phyloP scores from a whole-genome alignment of 2,329 filamentous ascomycete species.

The Microdochium paspali region DNA sequence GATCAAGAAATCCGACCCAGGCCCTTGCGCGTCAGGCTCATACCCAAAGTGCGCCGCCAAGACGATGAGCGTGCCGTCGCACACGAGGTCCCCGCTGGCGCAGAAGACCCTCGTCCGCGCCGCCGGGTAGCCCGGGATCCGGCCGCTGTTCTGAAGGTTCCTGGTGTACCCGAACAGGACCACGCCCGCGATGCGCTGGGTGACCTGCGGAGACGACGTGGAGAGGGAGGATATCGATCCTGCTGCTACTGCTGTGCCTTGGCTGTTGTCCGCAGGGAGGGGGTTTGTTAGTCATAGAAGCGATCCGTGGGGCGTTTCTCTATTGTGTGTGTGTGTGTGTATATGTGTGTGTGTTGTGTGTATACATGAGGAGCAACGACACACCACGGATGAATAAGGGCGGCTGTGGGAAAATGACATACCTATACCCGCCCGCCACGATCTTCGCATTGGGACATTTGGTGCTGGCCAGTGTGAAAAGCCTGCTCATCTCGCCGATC shows the following conservation, averaged over 20 bases:
- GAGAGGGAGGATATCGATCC: conserved; percentile 20
- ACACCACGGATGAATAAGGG: too few species aligned
- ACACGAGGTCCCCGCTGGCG: conserved; percentile 39
- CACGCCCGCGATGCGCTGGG: conserved; percentile 23
- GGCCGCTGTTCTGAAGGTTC: conserved; percentile 20
- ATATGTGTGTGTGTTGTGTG: too few species aligned
- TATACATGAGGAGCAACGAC: too few species aligned
- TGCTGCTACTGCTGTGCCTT: conserved; percentile 35
- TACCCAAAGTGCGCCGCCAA: conserved; percentile 30
- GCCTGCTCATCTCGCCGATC: conserved; percentile 22
- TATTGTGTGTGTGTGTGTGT: too few species aligned
- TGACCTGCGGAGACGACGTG: conserved; percentile 14
- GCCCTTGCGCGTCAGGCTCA: not conserved
- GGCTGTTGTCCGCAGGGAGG: conserved; percentile 24
- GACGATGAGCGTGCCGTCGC: conserved; percentile 30
- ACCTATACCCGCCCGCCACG: conserved; percentile 11
- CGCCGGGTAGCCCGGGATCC: conserved; percentile 20
- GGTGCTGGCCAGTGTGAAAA: conserved; percentile 20
- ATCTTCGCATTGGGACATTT: conserved; percentile 29
- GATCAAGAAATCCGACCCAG: not conserved
- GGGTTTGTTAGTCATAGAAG: not conserved
- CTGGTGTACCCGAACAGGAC: conserved; percentile 33
- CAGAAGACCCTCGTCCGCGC: conserved; percentile 32
- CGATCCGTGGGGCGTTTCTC: too few species aligned
- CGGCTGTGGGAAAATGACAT: too few species aligned